These are phyloP conservation scores for Fraxinus nigra DNA, from an alignment of 305 asterid species.

Conservation along the genomic window DNA sequence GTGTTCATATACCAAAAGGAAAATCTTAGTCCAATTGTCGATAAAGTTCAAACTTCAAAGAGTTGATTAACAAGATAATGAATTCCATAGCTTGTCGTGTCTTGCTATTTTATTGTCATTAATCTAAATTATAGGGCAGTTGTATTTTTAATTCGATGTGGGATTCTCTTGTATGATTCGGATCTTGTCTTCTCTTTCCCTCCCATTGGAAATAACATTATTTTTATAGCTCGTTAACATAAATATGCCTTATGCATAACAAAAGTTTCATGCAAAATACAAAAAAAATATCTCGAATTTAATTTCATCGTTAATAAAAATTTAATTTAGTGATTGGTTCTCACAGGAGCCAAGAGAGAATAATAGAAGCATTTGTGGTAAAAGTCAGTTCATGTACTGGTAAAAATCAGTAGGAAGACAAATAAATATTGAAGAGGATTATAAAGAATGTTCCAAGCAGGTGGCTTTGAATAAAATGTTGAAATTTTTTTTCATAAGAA, in stretches of 20 bases:
- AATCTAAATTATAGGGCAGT: neutral
- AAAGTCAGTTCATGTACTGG: neutral
- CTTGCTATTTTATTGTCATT: neutral
- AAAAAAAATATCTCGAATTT: neutral
- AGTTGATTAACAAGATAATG: neutral
- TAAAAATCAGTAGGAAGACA: neutral
- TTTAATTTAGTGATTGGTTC: too few relatives aligned
- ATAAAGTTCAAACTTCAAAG: too few relatives aligned
- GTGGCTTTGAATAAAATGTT: neutral
- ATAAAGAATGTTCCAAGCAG: neutral
- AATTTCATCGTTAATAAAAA: too few relatives aligned
- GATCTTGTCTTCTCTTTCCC: slow-evolving; percentile 1
- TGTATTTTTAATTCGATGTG: neutral
- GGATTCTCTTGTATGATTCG: neutral
- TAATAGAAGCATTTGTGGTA: neutral
- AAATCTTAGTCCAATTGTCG: too few relatives aligned
- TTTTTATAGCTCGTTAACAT: neutral
- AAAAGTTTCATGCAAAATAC: neutral
- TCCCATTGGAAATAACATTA: neutral
- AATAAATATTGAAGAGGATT: neutral
- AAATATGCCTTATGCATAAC: neutral
- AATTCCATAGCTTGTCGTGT: neutral
- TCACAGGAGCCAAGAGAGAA: neutral
- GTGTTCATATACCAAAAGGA: too few relatives aligned
- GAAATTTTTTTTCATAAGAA: neutral